Evolutionary conservation across 805 yeast species (phyloP).

Genomic region (Schizosaccharomyces japonicus): DNA sequence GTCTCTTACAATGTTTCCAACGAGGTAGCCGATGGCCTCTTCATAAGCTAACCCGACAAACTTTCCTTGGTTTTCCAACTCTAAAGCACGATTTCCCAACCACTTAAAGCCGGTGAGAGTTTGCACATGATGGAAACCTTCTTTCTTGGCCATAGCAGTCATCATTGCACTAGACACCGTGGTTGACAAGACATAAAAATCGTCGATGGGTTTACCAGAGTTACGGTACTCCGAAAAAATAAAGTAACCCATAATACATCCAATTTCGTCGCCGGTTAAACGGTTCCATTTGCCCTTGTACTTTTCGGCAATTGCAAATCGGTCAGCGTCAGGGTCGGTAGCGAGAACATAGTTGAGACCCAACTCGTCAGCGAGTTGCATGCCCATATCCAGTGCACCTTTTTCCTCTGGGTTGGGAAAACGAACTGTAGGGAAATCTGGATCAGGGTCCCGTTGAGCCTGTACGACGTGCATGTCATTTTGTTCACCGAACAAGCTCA

Average conservation of each 20-base stretch:
- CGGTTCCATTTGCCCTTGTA: slow-evolving; percentile 37
- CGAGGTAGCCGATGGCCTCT: slow-evolving; percentile 93
- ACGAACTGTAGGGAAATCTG: slow-evolving; percentile 58
- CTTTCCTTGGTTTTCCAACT: slow-evolving; percentile 37
- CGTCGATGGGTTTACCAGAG: background rate
- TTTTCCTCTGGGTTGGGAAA: slow-evolving; percentile 94
- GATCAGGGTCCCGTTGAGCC: slow-evolving; percentile 56
- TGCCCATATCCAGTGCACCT: slow-evolving; percentile 66
- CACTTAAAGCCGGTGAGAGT: slow-evolving; percentile 92
- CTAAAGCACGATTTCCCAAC: slow-evolving; percentile 78
- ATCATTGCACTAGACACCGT: slow-evolving; percentile 67
- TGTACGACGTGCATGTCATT: slow-evolving; percentile 22
- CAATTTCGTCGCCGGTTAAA: slow-evolving; percentile 77
- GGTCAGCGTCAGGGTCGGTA: slow-evolving; percentile 91
- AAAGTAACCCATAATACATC: slow-evolving; percentile 56
- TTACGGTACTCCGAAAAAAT: slow-evolving; percentile 11
- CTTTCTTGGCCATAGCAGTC: slow-evolving; percentile 34
- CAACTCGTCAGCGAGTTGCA: slow-evolving; percentile 30
- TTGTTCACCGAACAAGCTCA: slow-evolving; percentile 18
- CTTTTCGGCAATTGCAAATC: slow-evolving; percentile 60
- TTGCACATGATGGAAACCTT: slow-evolving; percentile 44
- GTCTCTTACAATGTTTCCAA: slow-evolving; percentile 46
- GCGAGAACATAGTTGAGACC: slow-evolving; percentile 43
- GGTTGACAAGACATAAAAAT: background rate
- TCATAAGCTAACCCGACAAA: slow-evolving; percentile 75